These are phyloP conservation scores for Irpex rosettiformis DNA, from an alignment of 1,284 basidiomycete genomes.

Conservation along the genomic window DNA sequence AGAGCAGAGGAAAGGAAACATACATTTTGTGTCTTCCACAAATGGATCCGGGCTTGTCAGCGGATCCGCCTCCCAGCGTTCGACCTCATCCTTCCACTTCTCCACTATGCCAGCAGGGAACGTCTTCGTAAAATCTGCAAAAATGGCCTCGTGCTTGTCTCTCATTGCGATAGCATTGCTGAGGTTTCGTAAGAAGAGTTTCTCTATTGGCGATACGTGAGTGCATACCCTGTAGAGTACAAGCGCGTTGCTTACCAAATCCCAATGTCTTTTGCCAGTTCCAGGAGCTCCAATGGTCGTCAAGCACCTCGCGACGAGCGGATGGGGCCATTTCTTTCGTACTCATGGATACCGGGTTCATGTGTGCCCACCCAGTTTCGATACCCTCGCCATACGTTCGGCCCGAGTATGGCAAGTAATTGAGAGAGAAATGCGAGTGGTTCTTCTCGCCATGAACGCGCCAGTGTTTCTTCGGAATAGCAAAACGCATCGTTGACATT, in stretches of 20 bases:
- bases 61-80: conserved; percentile 12
- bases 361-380: conserved; percentile 19
- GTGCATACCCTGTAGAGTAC: background rate
- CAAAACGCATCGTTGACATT: conserved; percentile 5
- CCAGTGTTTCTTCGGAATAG: conserved; percentile 22
- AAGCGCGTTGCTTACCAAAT: conserved; percentile 9
- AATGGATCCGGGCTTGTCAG: conserved; percentile 10
- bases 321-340: conserved; percentile 18
- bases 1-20: background rate
- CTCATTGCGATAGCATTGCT: background rate
- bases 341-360: conserved; percentile 13
- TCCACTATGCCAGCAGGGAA: background rate
- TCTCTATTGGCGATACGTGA: background rate
- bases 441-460: conserved; percentile 14
- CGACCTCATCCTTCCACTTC: conserved; percentile 10
- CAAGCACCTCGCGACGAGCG: conserved; percentile 11
- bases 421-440: conserved; percentile 20
- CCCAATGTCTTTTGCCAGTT: conserved; percentile 16
- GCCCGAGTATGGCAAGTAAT: conserved; percentile 12
- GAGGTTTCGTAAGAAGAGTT: background rate
- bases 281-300: conserved; percentile 16
- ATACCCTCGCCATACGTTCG: conserved; percentile 21
- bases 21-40: conserved; percentile 3
- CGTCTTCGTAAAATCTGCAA: conserved; percentile 3
- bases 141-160: conserved; percentile 4